Conservation (phyloP, 768 basidiomycete genomes). For the Leccinum disarticulatum region DNA sequence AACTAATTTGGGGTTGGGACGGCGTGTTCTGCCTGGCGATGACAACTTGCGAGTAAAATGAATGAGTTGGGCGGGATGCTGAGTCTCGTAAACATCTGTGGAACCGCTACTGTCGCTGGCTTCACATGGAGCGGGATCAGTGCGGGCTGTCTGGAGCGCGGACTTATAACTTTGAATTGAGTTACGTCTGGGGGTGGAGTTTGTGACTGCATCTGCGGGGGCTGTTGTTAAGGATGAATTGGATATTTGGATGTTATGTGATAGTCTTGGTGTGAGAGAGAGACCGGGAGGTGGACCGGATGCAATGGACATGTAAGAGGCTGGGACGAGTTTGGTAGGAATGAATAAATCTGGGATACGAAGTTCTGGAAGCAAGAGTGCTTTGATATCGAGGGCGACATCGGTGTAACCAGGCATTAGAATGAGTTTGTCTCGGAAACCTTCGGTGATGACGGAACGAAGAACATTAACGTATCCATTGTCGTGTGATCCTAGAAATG, state of each 20-base stretch:
- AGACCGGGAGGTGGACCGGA: slow-evolving; percentile 29
- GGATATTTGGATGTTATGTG: slow-evolving; percentile 8
- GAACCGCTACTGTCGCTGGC: slow-evolving; percentile 43
- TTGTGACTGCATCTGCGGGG: slow-evolving; percentile 15
- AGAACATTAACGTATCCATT: slow-evolving; percentile 67
- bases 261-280: slow-evolving; percentile 15
- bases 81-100: slow-evolving; percentile 44
- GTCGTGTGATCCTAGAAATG: slow-evolving; percentile 61
- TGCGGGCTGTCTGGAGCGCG: slow-evolving; percentile 28
- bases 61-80: slow-evolving; percentile 23
- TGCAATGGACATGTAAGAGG: slow-evolving; percentile 27
- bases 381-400: slow-evolving; percentile 56
- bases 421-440: slow-evolving; percentile 62
- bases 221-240: slow-evolving; percentile 13
- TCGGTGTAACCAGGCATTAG: slow-evolving; percentile 64
- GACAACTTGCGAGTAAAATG: slow-evolving; percentile 30
- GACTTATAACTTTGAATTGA: slow-evolving; percentile 45
- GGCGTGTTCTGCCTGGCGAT: slow-evolving; percentile 38
- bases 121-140: slow-evolving; percentile 40
- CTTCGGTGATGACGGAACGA: slow-evolving; percentile 62
- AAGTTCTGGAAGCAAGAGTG: slow-evolving; percentile 55
- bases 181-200: slow-evolving; percentile 18
- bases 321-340: slow-evolving; percentile 46
- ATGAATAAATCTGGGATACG: slow-evolving; percentile 61
- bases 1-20: slow-evolving; percentile 55